These are phyloP conservation scores for Aspergillus cavernicola DNA, from an alignment of 495 filamentous ascomycete species.

Conservation along the genomic window DNA sequence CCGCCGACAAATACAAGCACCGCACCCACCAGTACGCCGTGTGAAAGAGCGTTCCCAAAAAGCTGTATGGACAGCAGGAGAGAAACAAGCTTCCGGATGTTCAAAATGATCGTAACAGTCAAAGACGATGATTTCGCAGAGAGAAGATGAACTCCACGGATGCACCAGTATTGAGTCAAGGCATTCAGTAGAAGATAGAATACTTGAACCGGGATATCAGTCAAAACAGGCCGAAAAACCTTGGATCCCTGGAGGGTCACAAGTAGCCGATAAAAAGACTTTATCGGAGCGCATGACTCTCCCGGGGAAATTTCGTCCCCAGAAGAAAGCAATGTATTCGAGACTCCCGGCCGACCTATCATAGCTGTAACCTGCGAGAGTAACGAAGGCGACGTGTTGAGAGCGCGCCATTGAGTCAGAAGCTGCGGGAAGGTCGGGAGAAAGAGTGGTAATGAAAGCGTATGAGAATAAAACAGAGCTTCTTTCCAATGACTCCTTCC, in stretches of 20 bases:
- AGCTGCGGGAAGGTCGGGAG: slow-evolving; percentile 45
- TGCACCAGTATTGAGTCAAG: slow-evolving; percentile 89
- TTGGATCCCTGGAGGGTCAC: slow-evolving; percentile 8
- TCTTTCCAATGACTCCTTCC: slow-evolving; percentile 87
- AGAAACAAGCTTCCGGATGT: slow-evolving; percentile 91
- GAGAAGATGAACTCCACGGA: slow-evolving; percentile 89
- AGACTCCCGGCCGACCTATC: neutral
- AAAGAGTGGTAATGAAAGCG: slow-evolving; percentile 70
- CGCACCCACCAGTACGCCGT: slow-evolving; percentile 75
- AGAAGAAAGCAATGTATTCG: neutral
- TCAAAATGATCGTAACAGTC: slow-evolving; percentile 93
- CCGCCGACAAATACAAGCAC: slow-evolving; percentile 83
- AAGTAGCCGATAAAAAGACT: neutral
- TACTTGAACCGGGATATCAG: slow-evolving; percentile 64
- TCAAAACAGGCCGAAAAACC: slow-evolving; percentile 20
- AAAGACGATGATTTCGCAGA: slow-evolving; percentile 82
- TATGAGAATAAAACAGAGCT: slow-evolving; percentile 90
- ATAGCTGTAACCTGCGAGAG: slow-evolving; percentile 17
- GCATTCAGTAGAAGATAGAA: slow-evolving; percentile 75
- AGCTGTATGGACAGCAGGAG: slow-evolving; percentile 86
- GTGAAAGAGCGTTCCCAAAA: slow-evolving; percentile 78
- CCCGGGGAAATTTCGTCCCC: neutral
- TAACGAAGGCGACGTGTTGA: slow-evolving; percentile 46
- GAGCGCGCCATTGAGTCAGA: slow-evolving; percentile 42
- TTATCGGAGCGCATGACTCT: neutral